Base-by-base conservation (phyloP, 768 basidiomycete species). In the Tulasnella sp. region DNA sequence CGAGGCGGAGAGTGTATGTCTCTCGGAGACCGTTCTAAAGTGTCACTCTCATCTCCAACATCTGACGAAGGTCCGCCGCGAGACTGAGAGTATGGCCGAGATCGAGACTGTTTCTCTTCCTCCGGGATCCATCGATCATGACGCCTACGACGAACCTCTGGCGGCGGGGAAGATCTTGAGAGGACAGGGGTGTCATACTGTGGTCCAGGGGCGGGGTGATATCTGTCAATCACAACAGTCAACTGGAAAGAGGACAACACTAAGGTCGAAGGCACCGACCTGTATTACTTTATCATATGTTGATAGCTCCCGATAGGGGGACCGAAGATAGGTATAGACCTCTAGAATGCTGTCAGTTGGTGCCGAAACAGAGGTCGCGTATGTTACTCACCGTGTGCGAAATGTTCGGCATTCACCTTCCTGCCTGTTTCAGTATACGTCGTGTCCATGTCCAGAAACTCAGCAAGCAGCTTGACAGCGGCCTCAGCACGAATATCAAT, bases 301-400 rank as follows among this genome's bases (percentile, higher is more conserved):
- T 53, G 81, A 78, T 22, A 96, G 76, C 70, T 92, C 90, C 65
- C 82, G 81, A 69, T 82, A 94, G 1, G 92, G 92, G 8, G 91
- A 93, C 52, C 92, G 79, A 19, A 94, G 76, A 68, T 87, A 97
- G 43, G 79, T 80, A 68, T 94, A 96, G 41, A 96, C 77, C 71
- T 97, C 92, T 92, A 63, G 17, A 49, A 34, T 51, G 42, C 22
- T 31, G 42, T 12, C 38, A 7, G 48, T 19, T 30, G 21, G 21
- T 42, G 44, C 49, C 44, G 29, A 53, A 38, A 17, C 61, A 12
- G 8, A 19, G 25, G 43, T 9, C 48, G 52, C 24, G 46, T 53
- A n/a, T 38, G 43, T 43, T 24, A 70, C 78, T 64, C 65, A 89
- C 90, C 91, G 71, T 97, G 92, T 7, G 85, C 88, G 72, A 96